Base-by-base conservation (phyloP, 768 basidiomycete genomes). In the Rhodotorula sphaerocarpa region DNA sequence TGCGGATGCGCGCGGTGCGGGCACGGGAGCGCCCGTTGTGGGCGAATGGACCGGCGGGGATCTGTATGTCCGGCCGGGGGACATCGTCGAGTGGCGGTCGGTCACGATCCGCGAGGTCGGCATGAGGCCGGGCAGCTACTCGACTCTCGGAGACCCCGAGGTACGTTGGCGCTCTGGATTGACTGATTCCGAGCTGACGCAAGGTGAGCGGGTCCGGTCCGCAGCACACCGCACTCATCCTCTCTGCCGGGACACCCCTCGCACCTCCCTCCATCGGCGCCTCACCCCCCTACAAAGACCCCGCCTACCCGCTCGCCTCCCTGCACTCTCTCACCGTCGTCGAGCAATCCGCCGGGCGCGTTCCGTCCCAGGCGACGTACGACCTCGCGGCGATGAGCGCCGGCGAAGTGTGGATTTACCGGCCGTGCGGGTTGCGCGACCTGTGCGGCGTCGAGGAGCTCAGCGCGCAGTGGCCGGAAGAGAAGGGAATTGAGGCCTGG, bases 331-430 rank as follows among this genome's bases (percentile, higher is more conserved):
- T 83, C 63, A 78, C 79, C 64, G 82, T 84, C 18, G 76, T 82
- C 25, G 82, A 84, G 68, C 82, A 84, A 71, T 78, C 79, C 45
- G 74, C 77, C 30, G 77, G 78, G 6, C 71, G 70, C 36, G 75
- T 75, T 23, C 82, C 82, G 36, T 65, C 72, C 59, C 68, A 76
- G 44, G 66, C 63, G 43, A 76, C 73, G 23, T 83, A 82, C 69
- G 78, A 79, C 63, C 71, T 83, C 60, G 70, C 70, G 27, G 73
- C 73, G 48, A 72, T 84, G 55, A 75, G 77, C 63, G 73, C 77
- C 65, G 82, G 82, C 6, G 81, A 82, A 72, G 73, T 83, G 57
- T 82, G 82, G 82, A 79, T 83, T 33, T 83, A 82, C 66, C 71
- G 82, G 42, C 81, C 82, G 10, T 76, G 81, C 27, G 50, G 51